Evolutionary conservation across 2,329 filamentous ascomycete species (phyloP).

Genomic region (Zasmidium cellare): DNA sequence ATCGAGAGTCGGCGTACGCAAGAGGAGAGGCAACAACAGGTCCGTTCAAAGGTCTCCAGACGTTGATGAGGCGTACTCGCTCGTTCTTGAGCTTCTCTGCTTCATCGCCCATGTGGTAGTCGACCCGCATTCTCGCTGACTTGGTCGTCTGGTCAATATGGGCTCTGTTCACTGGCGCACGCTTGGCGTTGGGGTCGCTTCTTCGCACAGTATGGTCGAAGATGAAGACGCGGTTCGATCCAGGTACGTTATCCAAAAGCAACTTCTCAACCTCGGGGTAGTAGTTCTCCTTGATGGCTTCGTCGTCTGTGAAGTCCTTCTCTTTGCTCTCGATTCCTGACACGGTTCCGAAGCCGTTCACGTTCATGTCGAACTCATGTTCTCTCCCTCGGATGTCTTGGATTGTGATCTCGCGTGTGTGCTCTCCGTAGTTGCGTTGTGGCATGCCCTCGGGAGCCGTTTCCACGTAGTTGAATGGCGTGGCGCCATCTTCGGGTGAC

Average conservation of each 20-base stretch:
- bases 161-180: constrained; percentile 68
- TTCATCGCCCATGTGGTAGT: constrained; percentile 65
- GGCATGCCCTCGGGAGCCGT: constrained; percentile 60
- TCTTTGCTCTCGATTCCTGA: constrained; percentile 55
- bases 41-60: constrained; percentile 70
- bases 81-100: constrained; percentile 65
- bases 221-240: constrained; percentile 65
- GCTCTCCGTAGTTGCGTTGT: constrained; percentile 63
- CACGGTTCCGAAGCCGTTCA: constrained; percentile 72
- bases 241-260: constrained; percentile 66
- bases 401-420: constrained; percentile 57
- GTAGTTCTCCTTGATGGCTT: constrained; percentile 68
- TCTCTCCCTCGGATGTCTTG: constrained; percentile 74
- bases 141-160: constrained; percentile 80
- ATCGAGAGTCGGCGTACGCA: constrained; percentile 57
- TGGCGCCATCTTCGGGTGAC: constrained; percentile 59
- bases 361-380: constrained; percentile 65
- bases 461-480: constrained; percentile 63
- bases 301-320: constrained; percentile 66
- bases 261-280: constrained; percentile 81
- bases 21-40: constrained; percentile 59
- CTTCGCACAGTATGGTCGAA: constrained; percentile 91
- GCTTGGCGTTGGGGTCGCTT: constrained; percentile 56
- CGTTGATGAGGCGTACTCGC: constrained; percentile 81
- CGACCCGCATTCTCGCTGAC: constrained; percentile 67